phyloP scores from a whole-genome alignment of 331 rosid genomes.

The Malus hybrid region DNA sequence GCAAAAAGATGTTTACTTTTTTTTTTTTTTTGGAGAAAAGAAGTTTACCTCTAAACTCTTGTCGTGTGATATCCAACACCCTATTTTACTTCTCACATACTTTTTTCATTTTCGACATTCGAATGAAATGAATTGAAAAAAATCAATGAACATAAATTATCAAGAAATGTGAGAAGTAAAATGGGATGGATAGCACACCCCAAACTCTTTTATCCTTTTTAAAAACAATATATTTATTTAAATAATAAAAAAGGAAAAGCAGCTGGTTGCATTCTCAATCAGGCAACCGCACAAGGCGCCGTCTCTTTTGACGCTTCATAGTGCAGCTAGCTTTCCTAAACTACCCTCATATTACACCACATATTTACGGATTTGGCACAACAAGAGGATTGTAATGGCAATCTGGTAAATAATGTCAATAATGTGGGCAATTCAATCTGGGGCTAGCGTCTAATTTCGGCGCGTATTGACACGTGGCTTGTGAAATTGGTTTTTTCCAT shows the following conservation, averaged over 20 bases:
- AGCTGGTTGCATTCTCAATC: conserved; percentile 1
- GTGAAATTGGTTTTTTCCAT: neutral
- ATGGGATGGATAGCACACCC: too few relatives aligned
- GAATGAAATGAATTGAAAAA: too few relatives aligned
- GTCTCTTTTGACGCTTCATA: neutral
- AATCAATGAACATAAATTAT: too few relatives aligned
- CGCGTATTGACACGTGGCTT: conserved; percentile 7
- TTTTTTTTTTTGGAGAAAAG: conserved; percentile 7
- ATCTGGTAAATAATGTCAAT: neutral
- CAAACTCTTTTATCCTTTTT: neutral
- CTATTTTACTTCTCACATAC: too few relatives aligned
- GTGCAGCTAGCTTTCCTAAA: neutral
- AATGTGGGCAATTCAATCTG: neutral
- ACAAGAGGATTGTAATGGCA: neutral
- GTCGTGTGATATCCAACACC: too few relatives aligned
- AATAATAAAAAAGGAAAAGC: neutral
- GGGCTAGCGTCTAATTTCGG: neutral
- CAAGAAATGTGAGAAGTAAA: too few relatives aligned
- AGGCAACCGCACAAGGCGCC: conserved; percentile 17
- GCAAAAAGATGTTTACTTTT: conserved; percentile 19
- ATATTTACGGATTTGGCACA: conserved; percentile 4
- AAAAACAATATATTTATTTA: neutral
- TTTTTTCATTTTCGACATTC: too few relatives aligned
- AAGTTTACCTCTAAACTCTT: conserved; percentile 17
- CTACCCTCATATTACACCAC: neutral